Evolutionary conservation across 2,329 filamentous ascomycete genomes (phyloP), one percentile per base, ranked within the genome.

Genomic region (Fusarium palustre): DNA sequence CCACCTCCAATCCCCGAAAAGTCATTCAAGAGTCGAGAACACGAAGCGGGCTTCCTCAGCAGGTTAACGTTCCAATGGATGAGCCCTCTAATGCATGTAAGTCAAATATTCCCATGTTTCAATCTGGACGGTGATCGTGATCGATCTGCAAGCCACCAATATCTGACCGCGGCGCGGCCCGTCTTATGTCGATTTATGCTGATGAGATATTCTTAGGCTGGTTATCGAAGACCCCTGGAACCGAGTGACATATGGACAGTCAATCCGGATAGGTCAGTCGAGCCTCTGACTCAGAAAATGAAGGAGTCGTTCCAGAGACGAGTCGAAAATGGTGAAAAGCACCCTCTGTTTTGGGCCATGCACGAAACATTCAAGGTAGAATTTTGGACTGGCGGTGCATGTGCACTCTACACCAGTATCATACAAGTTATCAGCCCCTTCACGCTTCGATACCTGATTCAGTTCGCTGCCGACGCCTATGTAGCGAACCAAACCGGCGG

Each of bases 1-100:
- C 79, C 84, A 3, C 87, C 88, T 2, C 81, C 85, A 0, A 81
- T 90, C 1, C 89, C 89, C 38, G 79, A 85, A 48, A 83, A 84
- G 71, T 83, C 83, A 58, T 73, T 71, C 9, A 77, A 84, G 1
- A 94, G 88, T 8, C 87, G 86, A 66, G 94, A 97, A 80, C 85
- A 93, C 76, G 84, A 82, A 6, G 94, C 94, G 7, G 82, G 86
- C 3, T 90, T 94, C 75, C 86, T 96, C 68, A 97, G 92, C 80
- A 78, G 85, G 59, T 78, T 97, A 24, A 91, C 91, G 6, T 98
- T 97, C 76, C 88, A 93, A 77, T 98, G 95, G 95, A 95, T 97
- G 85, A 89, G 89, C 1, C 90, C 93, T 2, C 77, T 98, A 57
- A 98, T 98, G 94, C 85, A 81, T 68, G 90, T 91, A 79, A 81